phyloP scores from a whole-genome alignment of 345 rosid species.

The Eucalyptus paniculata region DNA sequence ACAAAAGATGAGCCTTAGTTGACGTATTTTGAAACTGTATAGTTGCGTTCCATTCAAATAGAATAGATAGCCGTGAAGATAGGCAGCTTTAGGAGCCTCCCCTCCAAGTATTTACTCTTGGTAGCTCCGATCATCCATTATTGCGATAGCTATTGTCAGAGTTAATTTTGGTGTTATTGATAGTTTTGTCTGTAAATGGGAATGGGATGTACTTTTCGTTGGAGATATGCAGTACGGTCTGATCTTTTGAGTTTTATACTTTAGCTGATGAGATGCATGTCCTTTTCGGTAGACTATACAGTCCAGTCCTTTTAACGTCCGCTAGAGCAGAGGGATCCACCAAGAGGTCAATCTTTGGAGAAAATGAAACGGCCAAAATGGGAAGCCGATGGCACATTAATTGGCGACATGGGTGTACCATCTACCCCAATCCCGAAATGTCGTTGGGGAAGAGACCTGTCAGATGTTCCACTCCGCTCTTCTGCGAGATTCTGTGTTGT shows the following conservation, averaged over 20 bases:
- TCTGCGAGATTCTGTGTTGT: not conserved
- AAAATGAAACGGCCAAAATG: not conserved
- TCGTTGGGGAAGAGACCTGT: not conserved
- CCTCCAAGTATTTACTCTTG: not conserved
- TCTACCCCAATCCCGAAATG: not conserved
- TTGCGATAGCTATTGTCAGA: not conserved
- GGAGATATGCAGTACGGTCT: no score
- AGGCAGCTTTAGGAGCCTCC: not conserved
- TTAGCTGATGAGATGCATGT: no score
- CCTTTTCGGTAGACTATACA: no score
- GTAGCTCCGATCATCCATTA: not conserved
- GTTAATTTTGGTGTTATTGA: not conserved
- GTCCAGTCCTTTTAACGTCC: not conserved
- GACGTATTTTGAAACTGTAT: not conserved
- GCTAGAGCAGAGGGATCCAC: not conserved
- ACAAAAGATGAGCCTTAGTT: not conserved
- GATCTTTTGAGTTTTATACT: no score
- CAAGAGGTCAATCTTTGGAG: not conserved
- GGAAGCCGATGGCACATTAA: not conserved
- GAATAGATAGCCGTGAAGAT: no score
- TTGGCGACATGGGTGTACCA: not conserved
- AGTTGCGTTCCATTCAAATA: not conserved
- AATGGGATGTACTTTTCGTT: no score
- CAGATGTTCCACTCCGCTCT: not conserved
- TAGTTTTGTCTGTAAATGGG: no score